Percentiles rank a stretch among this genome's conserved stretches.
These are phyloP conservation scores for Kazachstania viticola DNA, from an alignment of 805 yeast species.

Conservation along the genomic window DNA sequence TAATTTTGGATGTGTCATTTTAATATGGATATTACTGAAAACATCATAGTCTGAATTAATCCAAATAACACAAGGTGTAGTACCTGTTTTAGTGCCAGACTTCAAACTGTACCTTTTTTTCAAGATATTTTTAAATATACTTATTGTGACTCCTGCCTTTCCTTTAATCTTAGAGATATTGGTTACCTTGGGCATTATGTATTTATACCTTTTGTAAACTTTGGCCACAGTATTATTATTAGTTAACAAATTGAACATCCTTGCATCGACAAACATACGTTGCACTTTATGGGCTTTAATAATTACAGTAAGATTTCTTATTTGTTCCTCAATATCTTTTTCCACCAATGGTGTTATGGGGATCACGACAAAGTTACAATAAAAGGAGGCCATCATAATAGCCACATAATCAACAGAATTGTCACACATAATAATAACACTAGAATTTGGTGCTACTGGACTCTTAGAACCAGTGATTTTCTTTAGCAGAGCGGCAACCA, in stretches of 20 bases:
- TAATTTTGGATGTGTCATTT: constrained; percentile 46
- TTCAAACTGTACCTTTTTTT: constrained; percentile 12
- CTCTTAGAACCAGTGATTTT: constrained; percentile 59
- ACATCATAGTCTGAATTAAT: constrained; percentile 17
- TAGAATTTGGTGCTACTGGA: constrained; percentile 52
- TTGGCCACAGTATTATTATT: constrained; percentile 16
- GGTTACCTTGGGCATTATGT: constrained; percentile 21
- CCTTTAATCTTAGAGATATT: constrained; percentile 22
- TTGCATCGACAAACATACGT: constrained; percentile 62
- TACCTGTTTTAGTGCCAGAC: constrained; percentile 19
- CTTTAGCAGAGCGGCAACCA: constrained; percentile 63
- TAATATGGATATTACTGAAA: constrained; percentile 18
- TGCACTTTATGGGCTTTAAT: constrained; percentile 60
- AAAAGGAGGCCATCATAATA: constrained; percentile 76
- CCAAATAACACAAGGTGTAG: constrained; percentile 26
- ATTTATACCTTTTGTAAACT: constrained; percentile 15
- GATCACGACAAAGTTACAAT: constrained; percentile 51
- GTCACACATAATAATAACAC: constrained; percentile 72
- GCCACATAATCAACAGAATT: constrained; percentile 78
- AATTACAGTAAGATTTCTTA: constrained; percentile 50
- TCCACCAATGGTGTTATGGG: constrained; percentile 69
- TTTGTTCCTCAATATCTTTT: constrained; percentile 59
- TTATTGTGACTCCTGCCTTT: constrained; percentile 13
- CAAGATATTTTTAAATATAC: constrained; percentile 11
- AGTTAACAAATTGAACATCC: constrained; percentile 12